phyloP scores from a whole-genome alignment of 208 protist species.

The Acanthamoeba healyi region DNA sequence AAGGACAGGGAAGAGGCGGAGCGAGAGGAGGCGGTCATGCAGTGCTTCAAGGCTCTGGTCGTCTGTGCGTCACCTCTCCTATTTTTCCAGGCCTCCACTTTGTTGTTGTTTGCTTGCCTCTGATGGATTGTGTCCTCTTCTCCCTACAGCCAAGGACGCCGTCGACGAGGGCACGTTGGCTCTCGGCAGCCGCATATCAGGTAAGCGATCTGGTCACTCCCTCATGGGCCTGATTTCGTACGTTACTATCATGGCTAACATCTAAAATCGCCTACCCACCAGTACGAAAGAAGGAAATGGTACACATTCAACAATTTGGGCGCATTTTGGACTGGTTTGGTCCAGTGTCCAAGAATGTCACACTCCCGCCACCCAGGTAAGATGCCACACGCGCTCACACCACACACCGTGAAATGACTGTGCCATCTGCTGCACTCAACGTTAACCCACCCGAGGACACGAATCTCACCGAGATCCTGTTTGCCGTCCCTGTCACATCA shows the following conservation, averaged over 20 bases:
- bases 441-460: background rate
- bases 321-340: slow-evolving; percentile 69
- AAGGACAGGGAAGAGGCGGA: background rate
- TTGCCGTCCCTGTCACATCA: background rate
- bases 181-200: slow-evolving; percentile 14
- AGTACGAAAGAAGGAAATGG: slow-evolving; percentile 42
- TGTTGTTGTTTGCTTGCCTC: background rate
- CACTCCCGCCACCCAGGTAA: slow-evolving; percentile 50
- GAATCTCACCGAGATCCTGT: background rate
- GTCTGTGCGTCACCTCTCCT: background rate
- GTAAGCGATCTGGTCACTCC: background rate
- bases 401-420: no score
- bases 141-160: background rate
- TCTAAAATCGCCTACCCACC: no score
- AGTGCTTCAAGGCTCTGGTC: slow-evolving; percentile 61
- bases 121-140: background rate
- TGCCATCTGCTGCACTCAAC: background rate
- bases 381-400: background rate
- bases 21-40: slow-evolving; percentile 51
- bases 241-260: no score
- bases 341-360: slow-evolving; percentile 73
- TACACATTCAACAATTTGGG: slow-evolving; percentile 68
- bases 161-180: background rate
- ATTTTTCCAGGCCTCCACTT: background rate
- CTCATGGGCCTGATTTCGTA: background rate